phyloP scores from a whole-genome alignment of 2,329 filamentous ascomycete species.

The Aplosporella prunicola region DNA sequence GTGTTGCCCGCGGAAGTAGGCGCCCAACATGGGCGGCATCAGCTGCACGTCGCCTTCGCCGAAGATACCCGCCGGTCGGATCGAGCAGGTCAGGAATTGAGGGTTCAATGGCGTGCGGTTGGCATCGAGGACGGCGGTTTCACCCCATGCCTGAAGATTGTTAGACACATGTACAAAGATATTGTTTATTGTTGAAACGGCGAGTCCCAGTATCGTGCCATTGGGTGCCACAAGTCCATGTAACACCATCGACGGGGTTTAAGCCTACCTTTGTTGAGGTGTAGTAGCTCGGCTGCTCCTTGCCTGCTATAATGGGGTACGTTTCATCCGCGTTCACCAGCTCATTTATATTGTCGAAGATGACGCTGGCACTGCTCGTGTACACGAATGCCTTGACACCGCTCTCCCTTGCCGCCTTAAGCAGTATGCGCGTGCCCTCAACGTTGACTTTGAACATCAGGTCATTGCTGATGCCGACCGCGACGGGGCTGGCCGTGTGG shows the following conservation, averaged over 20 bases:
- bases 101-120: slow-evolving; percentile 33
- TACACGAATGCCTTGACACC: slow-evolving; percentile 46
- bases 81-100: slow-evolving; percentile 39
- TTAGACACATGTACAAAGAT: too few relatives aligned
- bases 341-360: slow-evolving; percentile 36
- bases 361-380: slow-evolving; percentile 42
- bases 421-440: slow-evolving; percentile 40
- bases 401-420: slow-evolving; percentile 38
- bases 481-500: slow-evolving; percentile 36
- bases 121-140: slow-evolving; percentile 38
- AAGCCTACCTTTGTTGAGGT: slow-evolving; percentile 37
- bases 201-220: too few relatives aligned
- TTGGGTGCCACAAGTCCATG: too few relatives aligned
- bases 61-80: slow-evolving; percentile 44
- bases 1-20: slow-evolving; percentile 38
- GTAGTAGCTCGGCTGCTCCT: slow-evolving; percentile 42
- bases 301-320: slow-evolving; percentile 37
- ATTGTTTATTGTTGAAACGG: too few relatives aligned
- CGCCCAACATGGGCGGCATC: slow-evolving; percentile 36
- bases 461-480: slow-evolving; percentile 21
- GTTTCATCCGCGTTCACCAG: slow-evolving; percentile 42
- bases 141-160: slow-evolving; percentile 37
- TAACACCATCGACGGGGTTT: too few relatives aligned
- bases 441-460: slow-evolving; percentile 44
- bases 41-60: slow-evolving; percentile 41